Base-by-base conservation (phyloP, 2,329 filamentous ascomycete species). In the Exophiala sp. region DNA sequence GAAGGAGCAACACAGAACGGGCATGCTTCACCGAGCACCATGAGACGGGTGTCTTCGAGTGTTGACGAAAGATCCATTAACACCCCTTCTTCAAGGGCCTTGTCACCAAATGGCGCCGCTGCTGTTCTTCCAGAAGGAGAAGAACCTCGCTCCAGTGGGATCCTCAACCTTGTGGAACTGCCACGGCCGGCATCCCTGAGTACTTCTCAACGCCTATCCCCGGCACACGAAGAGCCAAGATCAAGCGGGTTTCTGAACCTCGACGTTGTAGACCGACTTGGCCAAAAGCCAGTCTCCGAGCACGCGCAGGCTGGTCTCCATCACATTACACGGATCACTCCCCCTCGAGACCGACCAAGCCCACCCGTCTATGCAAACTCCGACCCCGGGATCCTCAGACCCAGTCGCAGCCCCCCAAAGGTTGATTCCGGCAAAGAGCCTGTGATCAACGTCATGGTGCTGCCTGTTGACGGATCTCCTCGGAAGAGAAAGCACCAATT, bases 221-320 rank as follows among this genome's bases (percentile, higher is more conserved):
- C 54, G n/a, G 27, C 53, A 43, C 53, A 50, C 11, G 46, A 61
- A 14, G 58, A 61, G 46, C 38, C 57, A 16, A 50, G 58, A 41
- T 61, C 58, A 30, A 59, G 57, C 43, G 58, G 58, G 27, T 61
- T 59, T 34, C 43, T 61, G 41, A 55, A 45, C 3, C 46, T 61
- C 14, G 53, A 60, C 32, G 42, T 57, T n/a, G 49, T 50, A 5
- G 53, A 58, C 24, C 48, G 53, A 34, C 32, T 55, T 30, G 43
- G 38, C 29, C 50, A 53, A 27, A 55, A 47, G 41, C 10, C 45
- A 9, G 34, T 7, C 13, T 48, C 44, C 11, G 50, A 53, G 16
- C 41, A 50, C 10, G 43, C 38, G 14, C 45, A 51, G n/a, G 42
- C 45, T 21, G 21, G 37, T 42, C 27, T 48, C 29, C 54, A 51